Base-by-base conservation (phyloP, 1,284 basidiomycete genomes). In the Ganoderma multipileum region DNA sequence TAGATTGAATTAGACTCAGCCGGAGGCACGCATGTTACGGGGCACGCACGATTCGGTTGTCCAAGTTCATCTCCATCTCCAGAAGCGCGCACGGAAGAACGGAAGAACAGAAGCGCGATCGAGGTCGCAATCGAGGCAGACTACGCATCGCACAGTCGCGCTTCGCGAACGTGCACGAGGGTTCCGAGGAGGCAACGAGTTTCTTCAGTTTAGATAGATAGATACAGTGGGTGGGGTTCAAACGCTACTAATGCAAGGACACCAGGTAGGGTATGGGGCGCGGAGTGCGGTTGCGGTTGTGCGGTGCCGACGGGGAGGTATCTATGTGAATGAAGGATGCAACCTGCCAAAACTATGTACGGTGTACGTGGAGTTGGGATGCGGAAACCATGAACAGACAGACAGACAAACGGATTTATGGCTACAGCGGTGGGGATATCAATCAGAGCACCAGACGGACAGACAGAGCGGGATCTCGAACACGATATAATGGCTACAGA, bases 401-500 rank as follows among this genome's bases (percentile, higher is more conserved):
- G 41, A 42, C 16, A 42, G 16, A 18, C 41, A 42, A 16, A 42
- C 5, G 14, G 14, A 42, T 42, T 41, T 72, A 72, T 65, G 12
- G 71, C 68, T 72, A 72, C 71, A 72, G 61, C 44, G 64, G 28
- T n/a, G n/a, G 61, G 62, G 64, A 66, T 63, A 41, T 23, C n/a
- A 23, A 58, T 28, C 55, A 50, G 30, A 36, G 62, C 39, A 42
- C 20, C 33, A 47, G 26, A 55, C 50, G 38, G 63, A 68, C 61
- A 65, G 60, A 64, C 23, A 52, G 50, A 26, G 20, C 50, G 30
- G n/a, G 42, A 38, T 42, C 63, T 42, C 26, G 52, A 58, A 67
- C 61, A 42, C 38, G 44, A 41, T 47, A 50, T 68, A 70, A 54
- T 67, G 64, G 71, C 71, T 72, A 72, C 71, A 72, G 67, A 67